Conservation (phyloP, 2,329 filamentous ascomycete species). For the Colletotrichum higginsianum region DNA sequence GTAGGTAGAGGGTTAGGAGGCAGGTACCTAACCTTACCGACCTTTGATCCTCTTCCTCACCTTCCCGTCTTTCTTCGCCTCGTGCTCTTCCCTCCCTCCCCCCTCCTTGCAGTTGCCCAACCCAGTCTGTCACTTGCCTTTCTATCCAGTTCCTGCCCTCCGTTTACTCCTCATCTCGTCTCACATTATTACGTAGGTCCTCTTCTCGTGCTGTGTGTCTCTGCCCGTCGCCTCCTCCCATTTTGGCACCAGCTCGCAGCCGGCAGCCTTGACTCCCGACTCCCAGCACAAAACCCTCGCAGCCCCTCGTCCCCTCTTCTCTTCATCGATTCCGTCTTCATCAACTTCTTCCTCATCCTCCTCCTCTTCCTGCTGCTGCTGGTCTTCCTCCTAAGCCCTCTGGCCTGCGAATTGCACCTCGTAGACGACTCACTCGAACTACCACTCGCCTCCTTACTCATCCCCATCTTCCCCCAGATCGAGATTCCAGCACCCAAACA, state of each 20-base stretch:
- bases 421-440: background rate
- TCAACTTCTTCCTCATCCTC: background rate
- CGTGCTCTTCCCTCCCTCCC: background rate
- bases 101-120: background rate
- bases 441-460: background rate
- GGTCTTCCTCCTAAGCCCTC: background rate
- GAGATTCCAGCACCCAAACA: background rate
- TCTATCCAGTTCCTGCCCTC: background rate
- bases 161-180: background rate
- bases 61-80: background rate
- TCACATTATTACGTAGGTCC: no score
- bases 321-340: no score
- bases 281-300: conserved; percentile 19
- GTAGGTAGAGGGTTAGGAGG: no score
- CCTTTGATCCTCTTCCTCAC: background rate
- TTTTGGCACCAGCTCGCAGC: background rate
- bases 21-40: no score
- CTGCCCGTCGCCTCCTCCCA: background rate
- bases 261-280: no score
- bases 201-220: background rate
- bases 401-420: background rate
- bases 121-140: background rate
- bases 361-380: background rate
- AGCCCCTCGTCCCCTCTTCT: background rate
- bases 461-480: no score